Evolutionary conservation across 768 basidiomycete genomes (phyloP), one percentile per base, ranked within the genome.

Genomic region (Russula sp.): DNA sequence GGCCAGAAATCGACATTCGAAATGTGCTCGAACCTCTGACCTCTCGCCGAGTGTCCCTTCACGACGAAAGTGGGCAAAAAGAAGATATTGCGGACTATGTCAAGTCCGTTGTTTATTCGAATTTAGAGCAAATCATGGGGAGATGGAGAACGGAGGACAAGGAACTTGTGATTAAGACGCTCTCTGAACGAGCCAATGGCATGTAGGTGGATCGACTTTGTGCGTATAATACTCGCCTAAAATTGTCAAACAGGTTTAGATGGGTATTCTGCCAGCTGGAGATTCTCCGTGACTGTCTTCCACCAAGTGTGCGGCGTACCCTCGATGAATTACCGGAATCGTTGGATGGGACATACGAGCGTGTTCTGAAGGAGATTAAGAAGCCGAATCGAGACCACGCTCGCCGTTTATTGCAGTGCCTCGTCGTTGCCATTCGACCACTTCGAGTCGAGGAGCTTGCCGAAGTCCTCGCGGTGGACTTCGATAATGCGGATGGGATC

Each of bases 111-210:
- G 51, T 49, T 24, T 49, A 49, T 14, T 49, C 48, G 22, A 13
- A 49, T 24, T 49, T 22, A 5, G 48, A 49, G n/a, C 28, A 28
- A 52, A 20, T 52, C 51, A 52, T 52, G 28, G 32, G 28, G 28
- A 52, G 30, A 32, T 52, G 51, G 51, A 52, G 30, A 28, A 52
- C 18, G 51, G 51, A 20, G 3, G 51, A 52, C 28, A 52, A 52
- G 18, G 51, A 52, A 30, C 28, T 52, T 8, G 51, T 30, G 51
- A 52, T 52, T 6, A 28, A 52, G 51, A 32, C 28, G 16, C 51
- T 52, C 51, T 52, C 51, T 30, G 51, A 49, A 24, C 22, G 51
- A 32, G 28, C 51, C 8, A 18, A 18, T 5, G 51, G 51, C 6
- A 52, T 30, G 51, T 52, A 20, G 1, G 51, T 30, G 18, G 20